Evolutionary conservation across 805 yeast genomes (phyloP).

Genomic region (Cyberlindnera amylophila): DNA sequence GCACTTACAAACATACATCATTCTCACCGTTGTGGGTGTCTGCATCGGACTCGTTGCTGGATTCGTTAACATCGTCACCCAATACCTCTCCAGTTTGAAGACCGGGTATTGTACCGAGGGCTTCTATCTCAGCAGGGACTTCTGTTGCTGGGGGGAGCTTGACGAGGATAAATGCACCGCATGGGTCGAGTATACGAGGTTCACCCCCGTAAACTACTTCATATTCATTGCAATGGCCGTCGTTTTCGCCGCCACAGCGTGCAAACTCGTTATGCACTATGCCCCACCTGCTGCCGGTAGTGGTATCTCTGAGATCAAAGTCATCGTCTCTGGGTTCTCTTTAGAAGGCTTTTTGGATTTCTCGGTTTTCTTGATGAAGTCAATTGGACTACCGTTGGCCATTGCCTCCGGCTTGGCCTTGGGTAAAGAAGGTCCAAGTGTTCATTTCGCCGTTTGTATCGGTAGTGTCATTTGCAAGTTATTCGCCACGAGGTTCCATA

Average conservation of each 20-base stretch:
- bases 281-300: conserved; percentile 96
- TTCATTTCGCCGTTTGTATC: conserved; percentile 96
- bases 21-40: conserved; percentile 71
- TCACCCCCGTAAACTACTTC: conserved; percentile 45
- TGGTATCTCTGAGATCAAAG: conserved; percentile 95
- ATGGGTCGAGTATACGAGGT: conserved; percentile 68
- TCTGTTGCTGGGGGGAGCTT: conserved; percentile 82
- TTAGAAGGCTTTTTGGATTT: conserved; percentile 73
- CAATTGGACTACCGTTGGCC: conserved; percentile 80
- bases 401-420: conserved; percentile 91
- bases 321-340: conserved; percentile 86
- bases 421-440: conserved; percentile 98
- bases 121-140: conserved; percentile 65
- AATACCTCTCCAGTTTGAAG: conserved; percentile 77
- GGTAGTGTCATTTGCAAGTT: conserved; percentile 43
- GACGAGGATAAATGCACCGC: conserved; percentile 46
- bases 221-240: conserved; percentile 58
- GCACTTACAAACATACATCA: conserved; percentile 51
- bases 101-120: conserved; percentile 72
- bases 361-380: conserved; percentile 69
- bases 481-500: conserved; percentile 18
- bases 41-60: conserved; percentile 83
- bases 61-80: conserved; percentile 73
- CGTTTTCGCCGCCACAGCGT: conserved; percentile 59
- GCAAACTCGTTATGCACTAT: conserved; percentile 59